Evolutionary conservation across 371 early-diverging fungal genomes (phyloP).

Genomic region (Apophysomyces elegans): DNA sequence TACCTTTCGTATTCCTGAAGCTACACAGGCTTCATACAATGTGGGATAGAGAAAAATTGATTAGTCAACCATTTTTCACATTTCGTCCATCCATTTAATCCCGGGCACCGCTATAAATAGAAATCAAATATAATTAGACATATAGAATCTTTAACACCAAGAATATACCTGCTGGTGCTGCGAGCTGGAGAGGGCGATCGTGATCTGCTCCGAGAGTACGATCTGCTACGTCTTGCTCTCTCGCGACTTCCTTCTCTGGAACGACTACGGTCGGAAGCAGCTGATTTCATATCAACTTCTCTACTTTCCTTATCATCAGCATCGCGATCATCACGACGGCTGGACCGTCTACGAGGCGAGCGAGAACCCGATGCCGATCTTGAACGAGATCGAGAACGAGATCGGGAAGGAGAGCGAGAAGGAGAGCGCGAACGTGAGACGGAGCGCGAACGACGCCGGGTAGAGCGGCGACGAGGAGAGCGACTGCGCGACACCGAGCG

Average conservation of each 20-base stretch:
- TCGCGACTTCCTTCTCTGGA: slow-evolving; percentile 2
- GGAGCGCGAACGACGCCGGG: slow-evolving; percentile 36
- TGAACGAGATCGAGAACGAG: slow-evolving; percentile 43
- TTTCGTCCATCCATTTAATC: slow-evolving; percentile 4
- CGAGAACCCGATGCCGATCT: slow-evolving; percentile 26
- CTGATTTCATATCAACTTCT: slow-evolving; percentile 3
- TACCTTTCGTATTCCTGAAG: slow-evolving; percentile 3
- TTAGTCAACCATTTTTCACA: neutral
- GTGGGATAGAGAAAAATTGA: neutral
- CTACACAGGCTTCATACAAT: neutral
- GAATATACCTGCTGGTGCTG: slow-evolving; percentile 26
- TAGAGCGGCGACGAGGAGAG: slow-evolving; percentile 43
- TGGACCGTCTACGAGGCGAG: slow-evolving; percentile 35
- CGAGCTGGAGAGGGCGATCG: slow-evolving; percentile 55
- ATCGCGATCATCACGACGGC: slow-evolving; percentile 27
- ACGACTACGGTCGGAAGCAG: neutral
- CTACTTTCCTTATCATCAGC: slow-evolving; percentile 1
- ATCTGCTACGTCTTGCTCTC: slow-evolving; percentile 2
- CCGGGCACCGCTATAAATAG: slow-evolving; percentile 29
- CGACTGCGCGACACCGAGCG: slow-evolving; percentile 45
- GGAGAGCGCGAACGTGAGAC: slow-evolving; percentile 25
- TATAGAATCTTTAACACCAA: slow-evolving; percentile 15
- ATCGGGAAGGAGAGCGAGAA: slow-evolving; percentile 31
- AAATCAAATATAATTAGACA: slow-evolving; percentile 11
- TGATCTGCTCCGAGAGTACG: slow-evolving; percentile 19